Conservation (phyloP, 75 land plant species). For the Picea sitchensis region DNA sequence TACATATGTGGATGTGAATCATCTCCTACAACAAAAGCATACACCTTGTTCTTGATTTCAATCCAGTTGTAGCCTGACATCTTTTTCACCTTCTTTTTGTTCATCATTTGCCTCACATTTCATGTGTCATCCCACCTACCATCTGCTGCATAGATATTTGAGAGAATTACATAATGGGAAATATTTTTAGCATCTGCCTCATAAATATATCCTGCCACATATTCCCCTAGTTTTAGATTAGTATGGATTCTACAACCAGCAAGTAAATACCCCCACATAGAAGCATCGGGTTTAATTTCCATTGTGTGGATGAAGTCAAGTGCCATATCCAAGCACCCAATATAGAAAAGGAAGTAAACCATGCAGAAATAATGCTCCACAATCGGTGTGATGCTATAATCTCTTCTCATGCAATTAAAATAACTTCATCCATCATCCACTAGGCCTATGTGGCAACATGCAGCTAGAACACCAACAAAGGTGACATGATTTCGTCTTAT, state of each 20-base stretch:
- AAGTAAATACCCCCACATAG: conserved; percentile 28
- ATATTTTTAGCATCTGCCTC: conserved; percentile 20
- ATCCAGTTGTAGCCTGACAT: conserved; percentile 23
- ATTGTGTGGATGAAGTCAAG: conserved; percentile 19
- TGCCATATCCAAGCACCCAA: not conserved
- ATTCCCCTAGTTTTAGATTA: conserved; percentile 21
- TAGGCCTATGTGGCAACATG: not conserved
- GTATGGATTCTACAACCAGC: conserved; percentile 22
- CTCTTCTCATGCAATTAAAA: not conserved
- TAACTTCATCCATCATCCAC: not conserved
- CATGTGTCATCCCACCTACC: conserved; percentile 24
- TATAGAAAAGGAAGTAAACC: not conserved
- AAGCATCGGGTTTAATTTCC: conserved; percentile 12
- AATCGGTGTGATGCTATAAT: not conserved
- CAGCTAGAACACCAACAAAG: not conserved
- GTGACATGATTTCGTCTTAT: not conserved
- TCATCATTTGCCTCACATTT: conserved; percentile 23
- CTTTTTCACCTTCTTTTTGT: conserved; percentile 13
- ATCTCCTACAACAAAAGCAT: conserved; percentile 35
- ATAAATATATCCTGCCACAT: not conserved
- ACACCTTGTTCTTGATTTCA: conserved; percentile 21
- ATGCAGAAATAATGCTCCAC: not conserved
- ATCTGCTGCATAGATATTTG: conserved; percentile 26
- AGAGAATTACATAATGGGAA: conserved; percentile 26
- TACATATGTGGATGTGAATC: conserved; percentile 13